These are phyloP conservation scores for Starmerella khaoyaiensis DNA, from an alignment of 805 yeast species.

Conservation along the genomic window DNA sequence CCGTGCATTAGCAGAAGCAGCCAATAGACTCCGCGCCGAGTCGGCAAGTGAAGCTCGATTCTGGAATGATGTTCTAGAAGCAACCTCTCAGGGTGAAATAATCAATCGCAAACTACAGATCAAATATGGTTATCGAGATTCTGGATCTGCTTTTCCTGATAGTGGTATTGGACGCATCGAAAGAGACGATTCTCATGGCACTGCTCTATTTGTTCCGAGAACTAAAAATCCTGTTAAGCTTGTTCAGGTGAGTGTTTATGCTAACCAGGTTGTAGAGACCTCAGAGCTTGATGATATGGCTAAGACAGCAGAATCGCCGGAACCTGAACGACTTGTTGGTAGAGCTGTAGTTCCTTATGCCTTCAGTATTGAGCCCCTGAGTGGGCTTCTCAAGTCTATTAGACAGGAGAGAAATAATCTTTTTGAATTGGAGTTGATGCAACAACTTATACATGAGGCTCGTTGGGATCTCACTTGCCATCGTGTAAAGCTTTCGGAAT, in stretches of 20 bases:
- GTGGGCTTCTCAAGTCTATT: slow-evolving; percentile 32
- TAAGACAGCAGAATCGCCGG: slow-evolving; percentile 1
- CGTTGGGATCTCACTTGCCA: slow-evolving; percentile 45
- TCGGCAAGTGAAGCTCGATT: slow-evolving; percentile 49
- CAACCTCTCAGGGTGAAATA: slow-evolving; percentile 38
- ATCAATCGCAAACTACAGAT: slow-evolving; percentile 62
- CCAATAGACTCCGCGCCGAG: slow-evolving; percentile 40
- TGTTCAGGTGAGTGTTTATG: slow-evolving; percentile 45
- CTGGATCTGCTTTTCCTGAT: slow-evolving; percentile 68
- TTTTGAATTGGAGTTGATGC: slow-evolving; percentile 82
- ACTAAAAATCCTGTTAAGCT: slow-evolving; percentile 32
- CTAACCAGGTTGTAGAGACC: slow-evolving; percentile 14
- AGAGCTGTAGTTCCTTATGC: slow-evolving; percentile 2
- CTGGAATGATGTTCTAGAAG: slow-evolving; percentile 43
- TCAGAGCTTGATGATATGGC: not conserved
- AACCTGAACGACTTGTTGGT: slow-evolving; percentile 5
- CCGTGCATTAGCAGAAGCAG: slow-evolving; percentile 38
- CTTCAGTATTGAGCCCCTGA: not conserved
- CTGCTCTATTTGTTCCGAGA: slow-evolving; percentile 31
- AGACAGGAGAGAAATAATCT: slow-evolving; percentile 56
- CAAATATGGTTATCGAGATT: slow-evolving; percentile 81
- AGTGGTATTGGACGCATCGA: slow-evolving; percentile 49
- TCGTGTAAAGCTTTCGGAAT: slow-evolving; percentile 53
- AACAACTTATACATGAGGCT: slow-evolving; percentile 66
- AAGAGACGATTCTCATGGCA: slow-evolving; percentile 31